These are phyloP conservation scores for Haplosporangium gracile DNA, from an alignment of 192 early-diverging fungal species.

Conservation along the genomic window DNA sequence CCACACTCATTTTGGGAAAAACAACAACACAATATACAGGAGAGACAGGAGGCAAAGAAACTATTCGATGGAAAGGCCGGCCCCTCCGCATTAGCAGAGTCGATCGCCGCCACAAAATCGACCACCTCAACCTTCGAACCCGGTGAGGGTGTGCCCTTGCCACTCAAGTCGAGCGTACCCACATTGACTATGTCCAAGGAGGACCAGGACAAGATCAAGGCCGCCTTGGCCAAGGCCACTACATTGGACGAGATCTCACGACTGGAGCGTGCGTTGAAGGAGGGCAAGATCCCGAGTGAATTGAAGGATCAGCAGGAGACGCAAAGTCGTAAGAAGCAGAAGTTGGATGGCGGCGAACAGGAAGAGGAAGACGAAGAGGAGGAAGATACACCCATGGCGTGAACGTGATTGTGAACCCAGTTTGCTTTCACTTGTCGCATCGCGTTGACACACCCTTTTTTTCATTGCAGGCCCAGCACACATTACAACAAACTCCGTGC, in stretches of 20 bases:
- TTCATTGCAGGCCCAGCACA: slow-evolving; percentile 6
- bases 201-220: slow-evolving; percentile 78
- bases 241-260: slow-evolving; percentile 82
- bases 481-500: background rate
- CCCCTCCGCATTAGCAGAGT: slow-evolving; percentile 72
- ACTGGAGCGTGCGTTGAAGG: slow-evolving; percentile 76
- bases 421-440: background rate
- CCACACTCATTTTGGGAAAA: background rate
- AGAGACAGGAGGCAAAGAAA: slow-evolving; percentile 82
- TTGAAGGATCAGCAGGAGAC: slow-evolving; percentile 36
- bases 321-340: slow-evolving; percentile 31
- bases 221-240: slow-evolving; percentile 80
- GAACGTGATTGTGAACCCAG: background rate
- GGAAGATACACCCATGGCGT: slow-evolving; percentile 26
- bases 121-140: slow-evolving; percentile 84
- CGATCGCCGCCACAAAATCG: slow-evolving; percentile 73
- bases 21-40: slow-evolving; percentile 59
- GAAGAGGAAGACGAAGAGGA: slow-evolving; percentile 21
- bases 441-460: background rate
- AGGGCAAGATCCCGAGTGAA: slow-evolving; percentile 65
- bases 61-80: slow-evolving; percentile 82
- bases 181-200: slow-evolving; percentile 72
- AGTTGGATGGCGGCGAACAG: slow-evolving; percentile 5
- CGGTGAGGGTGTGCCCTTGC: slow-evolving; percentile 74
- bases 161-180: slow-evolving; percentile 68